Conservation (phyloP, 257 asterid genomes). For the Nicotiana tomentosiformis region DNA sequence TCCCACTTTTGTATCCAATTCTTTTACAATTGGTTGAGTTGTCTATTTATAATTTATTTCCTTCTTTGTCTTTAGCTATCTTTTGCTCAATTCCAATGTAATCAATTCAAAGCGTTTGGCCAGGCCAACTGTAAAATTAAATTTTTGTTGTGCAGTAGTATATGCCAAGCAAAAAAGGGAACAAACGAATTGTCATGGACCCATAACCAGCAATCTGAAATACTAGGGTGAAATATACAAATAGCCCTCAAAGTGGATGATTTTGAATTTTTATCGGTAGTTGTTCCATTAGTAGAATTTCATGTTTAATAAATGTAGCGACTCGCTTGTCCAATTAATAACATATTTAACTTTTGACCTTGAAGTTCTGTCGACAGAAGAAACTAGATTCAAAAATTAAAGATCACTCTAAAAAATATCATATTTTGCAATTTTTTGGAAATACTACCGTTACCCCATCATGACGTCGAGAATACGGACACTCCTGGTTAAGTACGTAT, state of each 20-base stretch:
- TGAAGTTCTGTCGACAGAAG: too few relatives aligned
- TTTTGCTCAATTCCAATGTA: background rate
- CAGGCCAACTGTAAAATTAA: background rate
- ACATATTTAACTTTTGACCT: too few relatives aligned
- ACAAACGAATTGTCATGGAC: background rate
- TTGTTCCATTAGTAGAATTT: too few relatives aligned
- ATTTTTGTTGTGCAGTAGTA: background rate
- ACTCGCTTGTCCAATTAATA: too few relatives aligned
- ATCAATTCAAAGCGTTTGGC: background rate
- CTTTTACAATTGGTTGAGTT: background rate
- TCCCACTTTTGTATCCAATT: background rate
- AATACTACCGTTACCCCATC: background rate
- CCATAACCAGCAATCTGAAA: background rate
- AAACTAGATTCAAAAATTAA: too few relatives aligned
- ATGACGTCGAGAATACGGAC: background rate
- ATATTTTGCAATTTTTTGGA: too few relatives aligned
- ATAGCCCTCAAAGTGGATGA: too few relatives aligned
- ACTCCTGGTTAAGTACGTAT: background rate
- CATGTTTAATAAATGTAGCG: too few relatives aligned
- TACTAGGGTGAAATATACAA: too few relatives aligned
- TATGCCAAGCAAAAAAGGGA: background rate
- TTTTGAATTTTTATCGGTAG: too few relatives aligned
- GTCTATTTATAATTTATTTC: background rate
- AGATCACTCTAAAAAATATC: too few relatives aligned
- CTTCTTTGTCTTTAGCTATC: background rate